These are phyloP conservation scores for Penicillium paneum DNA, from an alignment of 2,329 filamentous ascomycete species.

Conservation along the genomic window DNA sequence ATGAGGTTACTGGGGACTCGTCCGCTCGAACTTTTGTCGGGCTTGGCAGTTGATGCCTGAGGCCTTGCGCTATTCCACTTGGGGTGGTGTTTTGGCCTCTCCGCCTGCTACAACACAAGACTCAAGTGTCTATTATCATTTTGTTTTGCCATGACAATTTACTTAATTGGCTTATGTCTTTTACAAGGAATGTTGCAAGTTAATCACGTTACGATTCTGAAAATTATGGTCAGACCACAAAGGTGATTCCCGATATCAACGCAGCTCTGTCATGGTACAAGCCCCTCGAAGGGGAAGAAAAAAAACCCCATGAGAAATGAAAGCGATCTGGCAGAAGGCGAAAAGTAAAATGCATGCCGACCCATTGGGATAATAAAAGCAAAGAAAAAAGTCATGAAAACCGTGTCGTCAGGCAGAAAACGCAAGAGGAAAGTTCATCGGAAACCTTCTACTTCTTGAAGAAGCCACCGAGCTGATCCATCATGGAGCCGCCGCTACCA, in stretches of 20 bases:
- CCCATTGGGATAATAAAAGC: conserved; percentile 9
- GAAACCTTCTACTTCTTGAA: conserved; percentile 36
- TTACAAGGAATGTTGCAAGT: neutral
- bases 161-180: neutral
- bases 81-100: conserved; percentile 7
- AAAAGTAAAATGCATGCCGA: conserved; percentile 17
- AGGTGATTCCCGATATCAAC: conserved; percentile 14
- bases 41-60: conserved; percentile 34
- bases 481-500: conserved; percentile 22
- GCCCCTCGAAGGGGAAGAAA: conserved; percentile 1
- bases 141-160: neutral
- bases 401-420: conserved; percentile 15
- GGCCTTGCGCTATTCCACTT: conserved; percentile 16
- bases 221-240: conserved; percentile 9
- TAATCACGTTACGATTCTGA: conserved; percentile 14
- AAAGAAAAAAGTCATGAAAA: conserved; percentile 25
- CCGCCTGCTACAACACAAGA: neutral
- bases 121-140: no score
- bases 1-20: conserved; percentile 18
- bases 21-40: conserved; percentile 38
- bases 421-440: conserved; percentile 1
- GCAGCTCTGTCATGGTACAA: conserved; percentile 16
- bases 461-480: conserved; percentile 37
- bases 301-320: conserved; percentile 1
- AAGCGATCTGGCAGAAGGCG: conserved; percentile 6